These are phyloP conservation scores for Penicillium paxilli DNA, from an alignment of 495 filamentous ascomycete genomes.

Conservation along the genomic window DNA sequence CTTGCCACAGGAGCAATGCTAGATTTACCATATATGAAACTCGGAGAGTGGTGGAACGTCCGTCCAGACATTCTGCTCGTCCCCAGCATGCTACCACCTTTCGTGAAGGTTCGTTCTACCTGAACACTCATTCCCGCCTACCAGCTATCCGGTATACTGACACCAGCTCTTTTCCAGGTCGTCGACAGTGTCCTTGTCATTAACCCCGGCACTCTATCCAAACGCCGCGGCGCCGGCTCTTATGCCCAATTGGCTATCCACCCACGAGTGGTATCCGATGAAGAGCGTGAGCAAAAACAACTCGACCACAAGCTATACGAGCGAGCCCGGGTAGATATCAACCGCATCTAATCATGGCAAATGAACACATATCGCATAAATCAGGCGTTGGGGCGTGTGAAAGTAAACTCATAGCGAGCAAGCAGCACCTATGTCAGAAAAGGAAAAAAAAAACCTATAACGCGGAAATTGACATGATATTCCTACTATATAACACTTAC, in stretches of 20 bases:
- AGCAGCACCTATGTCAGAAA: not conserved
- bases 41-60: conserved; percentile 86
- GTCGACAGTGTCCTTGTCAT: conserved; percentile 82
- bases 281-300: conserved; percentile 59
- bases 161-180: conserved; percentile 52
- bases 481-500: conserved; percentile 6
- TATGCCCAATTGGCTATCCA: conserved; percentile 76
- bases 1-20: conserved; percentile 70
- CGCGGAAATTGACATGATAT: conserved; percentile 1
- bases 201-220: conserved; percentile 86
- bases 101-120: conserved; percentile 62
- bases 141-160: not conserved
- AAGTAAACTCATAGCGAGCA: not conserved
- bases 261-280: conserved; percentile 56
- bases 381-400: conserved; percentile 23
- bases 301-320: conserved; percentile 75
- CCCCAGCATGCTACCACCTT: conserved; percentile 79
- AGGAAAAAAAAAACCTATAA: too few species aligned
- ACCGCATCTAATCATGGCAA: conserved; percentile 58
- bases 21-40: conserved; percentile 81
- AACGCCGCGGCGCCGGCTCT: conserved; percentile 74
- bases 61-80: conserved; percentile 82
- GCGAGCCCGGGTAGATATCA: conserved; percentile 81
- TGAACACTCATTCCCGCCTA: not conserved
- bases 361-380: conserved; percentile 28